Evolutionary conservation across 192 early-diverging fungal species (phyloP).

Genomic region (Gaertneriomyces semiglobifer): DNA sequence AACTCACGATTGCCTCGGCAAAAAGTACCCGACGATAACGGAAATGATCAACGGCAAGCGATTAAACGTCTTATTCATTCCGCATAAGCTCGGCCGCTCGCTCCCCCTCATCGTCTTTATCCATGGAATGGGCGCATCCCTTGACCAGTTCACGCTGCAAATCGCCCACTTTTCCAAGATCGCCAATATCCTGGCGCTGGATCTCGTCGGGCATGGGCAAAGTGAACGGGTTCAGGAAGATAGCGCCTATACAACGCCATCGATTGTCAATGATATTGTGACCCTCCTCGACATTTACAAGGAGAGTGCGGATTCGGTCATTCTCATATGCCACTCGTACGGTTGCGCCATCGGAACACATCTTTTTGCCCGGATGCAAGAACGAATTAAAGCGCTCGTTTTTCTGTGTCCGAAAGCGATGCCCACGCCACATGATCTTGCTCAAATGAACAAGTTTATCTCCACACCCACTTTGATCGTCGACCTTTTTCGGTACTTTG

Average conservation of each 20-base stretch:
- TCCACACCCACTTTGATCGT: constrained; percentile 16
- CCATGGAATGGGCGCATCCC: constrained; percentile 34
- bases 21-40: too few species aligned
- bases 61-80: constrained; percentile 18
- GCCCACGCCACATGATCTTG: constrained; percentile 10
- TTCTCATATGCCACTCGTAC: constrained; percentile 34
- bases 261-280: constrained; percentile 15
- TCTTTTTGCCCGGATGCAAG: not conserved
- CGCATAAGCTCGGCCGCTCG: constrained; percentile 29
- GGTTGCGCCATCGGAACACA: constrained; percentile 20
- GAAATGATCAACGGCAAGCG: constrained; percentile 9
- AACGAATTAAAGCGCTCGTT: constrained; percentile 21
- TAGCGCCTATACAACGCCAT: constrained; percentile 13
- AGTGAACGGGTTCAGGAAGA: not conserved
- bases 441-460: constrained; percentile 10
- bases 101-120: constrained; percentile 26
- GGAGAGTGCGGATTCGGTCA: constrained; percentile 14
- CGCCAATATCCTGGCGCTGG: constrained; percentile 22
- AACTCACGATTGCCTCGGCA: too few species aligned
- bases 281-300: constrained; percentile 23
- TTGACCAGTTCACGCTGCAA: constrained; percentile 21
- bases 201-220: constrained; percentile 30
- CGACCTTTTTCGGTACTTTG: constrained; percentile 17
- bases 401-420: constrained; percentile 27
- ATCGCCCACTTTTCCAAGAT: constrained; percentile 20